A percentile compares a stretch with the other conserved stretches of the same genome.
These are phyloP conservation scores for Isatis lusitanica DNA, from an alignment of 441 rosid species.

Conservation along the genomic window DNA sequence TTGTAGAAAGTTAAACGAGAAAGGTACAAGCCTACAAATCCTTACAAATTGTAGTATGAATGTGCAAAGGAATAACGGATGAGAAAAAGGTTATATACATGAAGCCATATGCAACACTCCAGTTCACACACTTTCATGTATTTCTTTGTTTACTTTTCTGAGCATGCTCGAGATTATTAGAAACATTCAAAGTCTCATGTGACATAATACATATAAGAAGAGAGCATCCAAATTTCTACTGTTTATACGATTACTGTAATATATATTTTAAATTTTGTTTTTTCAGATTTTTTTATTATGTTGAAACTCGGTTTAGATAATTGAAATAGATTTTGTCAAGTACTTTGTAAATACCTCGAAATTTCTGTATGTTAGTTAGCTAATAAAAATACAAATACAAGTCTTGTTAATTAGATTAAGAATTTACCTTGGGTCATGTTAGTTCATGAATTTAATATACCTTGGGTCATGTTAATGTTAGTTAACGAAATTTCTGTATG, in stretches of 20 bases:
- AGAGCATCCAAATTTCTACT: not conserved
- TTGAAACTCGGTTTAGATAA: too few species aligned
- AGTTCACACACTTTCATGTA: conserved; percentile 11
- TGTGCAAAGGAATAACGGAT: conserved; percentile 29
- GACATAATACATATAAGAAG: not conserved
- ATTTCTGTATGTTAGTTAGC: not conserved
- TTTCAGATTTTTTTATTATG: too few species aligned
- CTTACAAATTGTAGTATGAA: not conserved
- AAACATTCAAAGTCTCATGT: conserved; percentile 10
- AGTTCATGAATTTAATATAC: too few species aligned
- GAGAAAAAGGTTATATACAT: conserved; percentile 19
- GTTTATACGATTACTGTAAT: not conserved
- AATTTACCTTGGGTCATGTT: too few species aligned
- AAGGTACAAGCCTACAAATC: conserved; percentile 18
- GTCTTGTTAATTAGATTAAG: not conserved
- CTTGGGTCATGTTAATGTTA: too few species aligned
- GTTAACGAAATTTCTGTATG: too few species aligned
- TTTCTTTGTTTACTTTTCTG: conserved; percentile 18
- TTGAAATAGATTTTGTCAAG: too few species aligned
- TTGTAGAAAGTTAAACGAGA: conserved; percentile 1
- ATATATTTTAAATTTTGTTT: not conserved
- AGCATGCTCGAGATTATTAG: conserved; percentile 1
- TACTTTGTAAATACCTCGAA: too few species aligned
- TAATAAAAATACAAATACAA: not conserved
- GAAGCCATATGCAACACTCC: conserved; percentile 32